These are phyloP conservation scores for Thymus quinquecostatus DNA, from an alignment of 257 asterid genomes.

Conservation along the genomic window DNA sequence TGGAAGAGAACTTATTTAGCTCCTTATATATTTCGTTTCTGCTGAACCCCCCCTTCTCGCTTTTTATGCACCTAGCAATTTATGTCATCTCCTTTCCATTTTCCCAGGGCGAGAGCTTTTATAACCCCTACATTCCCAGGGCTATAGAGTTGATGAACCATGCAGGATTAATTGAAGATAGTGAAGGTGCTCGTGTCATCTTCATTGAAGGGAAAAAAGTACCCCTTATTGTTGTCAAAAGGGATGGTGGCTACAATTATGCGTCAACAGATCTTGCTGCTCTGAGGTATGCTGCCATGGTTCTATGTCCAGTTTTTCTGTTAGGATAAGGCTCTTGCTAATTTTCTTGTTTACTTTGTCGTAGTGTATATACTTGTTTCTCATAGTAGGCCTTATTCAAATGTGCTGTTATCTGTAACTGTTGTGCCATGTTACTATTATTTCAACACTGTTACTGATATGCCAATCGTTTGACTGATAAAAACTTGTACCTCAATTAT, in stretches of 20 bases:
- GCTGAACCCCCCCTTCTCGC: not conserved
- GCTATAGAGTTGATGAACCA: conserved; percentile 58
- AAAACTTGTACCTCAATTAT: conserved; percentile 24
- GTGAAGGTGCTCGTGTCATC: conserved; percentile 95
- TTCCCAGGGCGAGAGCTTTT: conserved; percentile 93
- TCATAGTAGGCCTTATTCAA: too few relatives aligned
- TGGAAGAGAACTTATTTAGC: too few relatives aligned
- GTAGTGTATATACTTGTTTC: not conserved
- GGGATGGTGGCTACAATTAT: conserved; percentile 92
- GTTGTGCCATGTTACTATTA: not conserved
- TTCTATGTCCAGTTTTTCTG: too few relatives aligned
- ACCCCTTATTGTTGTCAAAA: conserved; percentile 92
- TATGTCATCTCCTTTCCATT: not conserved
- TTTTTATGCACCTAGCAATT: conserved; percentile 13
- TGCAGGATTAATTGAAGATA: conserved; percentile 76
- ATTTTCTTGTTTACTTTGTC: too few relatives aligned
- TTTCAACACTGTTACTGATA: not conserved
- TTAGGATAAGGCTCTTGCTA: too few relatives aligned
- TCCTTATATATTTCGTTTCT: too few relatives aligned
- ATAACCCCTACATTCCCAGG: conserved; percentile 78
- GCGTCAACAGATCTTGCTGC: conserved; percentile 97
- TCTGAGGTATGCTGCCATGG: conserved; percentile 61
- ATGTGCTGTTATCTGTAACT: not conserved
- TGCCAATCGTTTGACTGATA: conserved; percentile 9
- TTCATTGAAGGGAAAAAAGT: conserved; percentile 75